These are phyloP conservation scores for Micractinium conductrix DNA, from an alignment of 139 green algal species.

Conservation along the genomic window DNA sequence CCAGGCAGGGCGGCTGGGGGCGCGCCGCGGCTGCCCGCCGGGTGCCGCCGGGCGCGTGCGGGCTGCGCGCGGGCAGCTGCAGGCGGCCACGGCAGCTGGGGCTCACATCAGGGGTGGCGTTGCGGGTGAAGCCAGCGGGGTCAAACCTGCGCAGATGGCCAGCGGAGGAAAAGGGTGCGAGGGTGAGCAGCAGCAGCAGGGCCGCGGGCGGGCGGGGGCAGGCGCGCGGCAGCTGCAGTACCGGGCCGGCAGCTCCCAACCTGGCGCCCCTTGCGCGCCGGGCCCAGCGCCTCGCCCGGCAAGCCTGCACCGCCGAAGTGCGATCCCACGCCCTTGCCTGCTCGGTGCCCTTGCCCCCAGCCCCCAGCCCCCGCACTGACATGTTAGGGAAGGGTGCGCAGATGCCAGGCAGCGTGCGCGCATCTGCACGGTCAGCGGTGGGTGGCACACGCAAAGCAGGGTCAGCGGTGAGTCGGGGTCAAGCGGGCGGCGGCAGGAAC, in stretches of 20 bases:
- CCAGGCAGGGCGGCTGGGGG: no score
- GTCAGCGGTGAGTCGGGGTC: not conserved
- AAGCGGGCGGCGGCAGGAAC: no score
- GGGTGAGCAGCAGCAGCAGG: not conserved
- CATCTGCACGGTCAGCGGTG: constrained; percentile 41
- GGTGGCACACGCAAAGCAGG: not conserved
- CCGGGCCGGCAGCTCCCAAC: no score
- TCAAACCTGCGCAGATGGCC: constrained; percentile 51
- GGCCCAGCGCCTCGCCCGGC: not conserved
- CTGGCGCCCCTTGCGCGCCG: no score
- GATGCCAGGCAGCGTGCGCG: constrained; percentile 65
- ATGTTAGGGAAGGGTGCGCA: constrained; percentile 57
- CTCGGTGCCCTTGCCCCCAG: no score
- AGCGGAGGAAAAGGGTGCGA: not conserved
- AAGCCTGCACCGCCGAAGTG: not conserved
- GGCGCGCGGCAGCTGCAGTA: not conserved
- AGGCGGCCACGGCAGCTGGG: not conserved
- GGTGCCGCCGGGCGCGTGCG: not conserved
- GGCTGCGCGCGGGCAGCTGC: no score
- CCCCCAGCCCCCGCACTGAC: not conserved
- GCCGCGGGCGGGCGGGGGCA: not conserved
- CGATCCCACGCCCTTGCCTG: not conserved
- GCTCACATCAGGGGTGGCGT: not conserved
- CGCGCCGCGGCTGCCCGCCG: no score
- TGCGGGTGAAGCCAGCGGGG: constrained; percentile 40